Conservation (phyloP, 768 basidiomycete genomes). For the Chalciporus sphaerocephalus region DNA sequence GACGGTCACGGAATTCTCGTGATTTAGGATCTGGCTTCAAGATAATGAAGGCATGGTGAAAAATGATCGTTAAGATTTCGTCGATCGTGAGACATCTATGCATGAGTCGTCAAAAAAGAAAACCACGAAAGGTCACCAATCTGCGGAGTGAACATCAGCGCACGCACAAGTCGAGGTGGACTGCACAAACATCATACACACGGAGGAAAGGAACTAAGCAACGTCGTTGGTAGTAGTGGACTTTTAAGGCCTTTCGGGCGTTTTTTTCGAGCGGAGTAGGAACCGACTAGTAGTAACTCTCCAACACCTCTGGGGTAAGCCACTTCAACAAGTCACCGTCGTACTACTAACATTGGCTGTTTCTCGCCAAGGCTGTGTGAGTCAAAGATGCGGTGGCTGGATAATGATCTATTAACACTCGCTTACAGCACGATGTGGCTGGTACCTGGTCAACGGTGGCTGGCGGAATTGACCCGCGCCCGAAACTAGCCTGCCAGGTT, state of each 20-base stretch:
- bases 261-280: constrained; percentile 24
- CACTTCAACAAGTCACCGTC: too few species aligned
- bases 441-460: not conserved
- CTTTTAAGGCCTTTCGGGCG: constrained; percentile 4
- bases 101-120: constrained; percentile 23
- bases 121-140: constrained; percentile 16
- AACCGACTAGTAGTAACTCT: constrained; percentile 9
- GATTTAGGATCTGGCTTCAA: constrained; percentile 27
- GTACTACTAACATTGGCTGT: not conserved
- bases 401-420: too few species aligned
- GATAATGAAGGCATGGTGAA: constrained; percentile 28
- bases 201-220: constrained; percentile 13
- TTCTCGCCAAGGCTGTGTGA: not conserved
- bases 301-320: too few species aligned
- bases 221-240: not conserved
- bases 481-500: not conserved
- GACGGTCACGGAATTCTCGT: constrained; percentile 27
- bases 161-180: not conserved
- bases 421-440: not conserved
- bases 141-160: constrained; percentile 2
- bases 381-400: not conserved
- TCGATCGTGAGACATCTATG: constrained; percentile 32
- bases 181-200: constrained; percentile 28
- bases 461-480: not conserved
- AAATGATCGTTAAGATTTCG: constrained; percentile 31